These are phyloP conservation scores for Hansenula sp. DNA, from an alignment of 1,139 yeast genomes.

Conservation along the genomic window DNA sequence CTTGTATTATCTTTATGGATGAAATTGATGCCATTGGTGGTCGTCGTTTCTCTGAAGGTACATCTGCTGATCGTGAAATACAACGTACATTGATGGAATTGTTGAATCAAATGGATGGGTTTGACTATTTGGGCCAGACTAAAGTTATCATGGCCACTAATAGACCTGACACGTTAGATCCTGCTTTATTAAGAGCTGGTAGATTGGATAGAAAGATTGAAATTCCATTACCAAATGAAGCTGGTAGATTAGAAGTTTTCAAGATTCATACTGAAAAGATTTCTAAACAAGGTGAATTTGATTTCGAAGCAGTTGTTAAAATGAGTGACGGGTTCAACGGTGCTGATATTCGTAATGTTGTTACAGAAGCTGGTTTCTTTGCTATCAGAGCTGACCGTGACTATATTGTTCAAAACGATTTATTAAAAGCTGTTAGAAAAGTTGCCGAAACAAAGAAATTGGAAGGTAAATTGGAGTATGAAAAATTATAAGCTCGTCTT, in stretches of 20 bases:
- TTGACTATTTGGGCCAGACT: conserved; percentile 94
- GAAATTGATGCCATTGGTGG: conserved; percentile 99
- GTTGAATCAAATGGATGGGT: conserved; percentile 98
- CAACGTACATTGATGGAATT: conserved; percentile 98
- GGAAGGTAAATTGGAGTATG: conserved; percentile 94
- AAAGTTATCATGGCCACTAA: conserved; percentile 99
- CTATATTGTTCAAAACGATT: conserved; percentile 86
- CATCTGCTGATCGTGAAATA: conserved; percentile 97
- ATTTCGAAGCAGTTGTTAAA: conserved; percentile 94
- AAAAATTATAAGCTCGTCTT: conserved; percentile 53
- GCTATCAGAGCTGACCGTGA: conserved; percentile 98
- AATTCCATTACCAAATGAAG: conserved; percentile 94
- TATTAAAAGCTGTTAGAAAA: conserved; percentile 97
- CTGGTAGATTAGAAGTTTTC: conserved; percentile 90
- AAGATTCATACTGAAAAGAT: conserved; percentile 90
- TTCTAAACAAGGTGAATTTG: conserved; percentile 91
- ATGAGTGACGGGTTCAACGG: conserved; percentile 99
- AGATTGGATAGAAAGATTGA: conserved; percentile 97
- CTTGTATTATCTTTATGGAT: conserved; percentile 98
- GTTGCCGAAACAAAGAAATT: conserved; percentile 96
- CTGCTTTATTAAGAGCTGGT: conserved; percentile 98
- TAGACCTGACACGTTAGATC: conserved; percentile 97
- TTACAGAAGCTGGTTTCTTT: conserved; percentile 98
- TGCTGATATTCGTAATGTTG: conserved; percentile 95
- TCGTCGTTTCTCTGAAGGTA: conserved; percentile 96